Evolutionary conservation across 1,139 yeast species (phyloP).

Genomic region (Sugiyamaella japonica): DNA sequence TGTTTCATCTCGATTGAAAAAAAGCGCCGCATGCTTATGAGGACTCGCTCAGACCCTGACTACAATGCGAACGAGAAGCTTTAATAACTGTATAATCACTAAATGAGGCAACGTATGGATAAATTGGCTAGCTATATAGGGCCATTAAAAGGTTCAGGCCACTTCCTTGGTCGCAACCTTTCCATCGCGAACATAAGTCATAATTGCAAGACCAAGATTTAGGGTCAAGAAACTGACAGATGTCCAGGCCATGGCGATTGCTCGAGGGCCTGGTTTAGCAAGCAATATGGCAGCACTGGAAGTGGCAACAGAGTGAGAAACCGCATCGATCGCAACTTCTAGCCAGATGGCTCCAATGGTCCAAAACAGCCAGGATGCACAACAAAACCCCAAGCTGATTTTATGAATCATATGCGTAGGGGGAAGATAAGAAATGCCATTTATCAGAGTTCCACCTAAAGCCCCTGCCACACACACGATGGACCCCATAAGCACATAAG

Average conservation of each 20-base stretch:
- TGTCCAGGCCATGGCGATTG: conserved; percentile 63
- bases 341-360: conserved; percentile 70
- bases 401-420: conserved; percentile 49
- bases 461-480: conserved; percentile 48
- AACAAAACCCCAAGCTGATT: conserved; percentile 43
- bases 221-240: conserved; percentile 49
- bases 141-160: not conserved
- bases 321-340: conserved; percentile 58
- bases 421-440: conserved; percentile 44
- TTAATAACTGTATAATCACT: too few species aligned
- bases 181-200: not conserved
- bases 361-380: conserved; percentile 53
- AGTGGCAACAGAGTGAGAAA: conserved; percentile 46
- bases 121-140: not conserved
- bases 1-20: too few species aligned
- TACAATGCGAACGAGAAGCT: too few species aligned
- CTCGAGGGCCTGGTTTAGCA: conserved; percentile 53
- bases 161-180: not conserved
- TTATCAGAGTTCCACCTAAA: conserved; percentile 39
- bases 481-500: conserved; percentile 54
- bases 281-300: conserved; percentile 55
- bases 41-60: too few species aligned
- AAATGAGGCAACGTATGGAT: too few species aligned
- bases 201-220: conserved; percentile 3
- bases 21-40: too few species aligned